These are phyloP conservation scores for Hamamelis virginiana DNA, from an alignment of 164 flowering plant genomes.

Conservation along the genomic window DNA sequence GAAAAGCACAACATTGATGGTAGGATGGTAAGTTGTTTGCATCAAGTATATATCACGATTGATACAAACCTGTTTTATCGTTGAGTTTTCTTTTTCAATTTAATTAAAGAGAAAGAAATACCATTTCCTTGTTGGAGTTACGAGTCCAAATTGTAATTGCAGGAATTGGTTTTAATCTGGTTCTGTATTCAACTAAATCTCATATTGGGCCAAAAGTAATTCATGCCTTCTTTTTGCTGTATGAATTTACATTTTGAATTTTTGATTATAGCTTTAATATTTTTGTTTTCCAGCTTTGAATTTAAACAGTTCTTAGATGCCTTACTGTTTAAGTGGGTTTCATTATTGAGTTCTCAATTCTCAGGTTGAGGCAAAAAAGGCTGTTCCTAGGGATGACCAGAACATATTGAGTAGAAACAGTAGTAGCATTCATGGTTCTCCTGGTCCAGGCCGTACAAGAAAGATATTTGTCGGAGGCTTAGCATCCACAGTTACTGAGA, in stretches of 20 bases:
- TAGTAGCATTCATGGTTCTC: slow-evolving; percentile 48
- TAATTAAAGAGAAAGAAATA: background rate
- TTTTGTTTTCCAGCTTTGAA: too few relatives aligned
- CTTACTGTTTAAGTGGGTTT: slow-evolving; percentile 4
- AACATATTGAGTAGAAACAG: slow-evolving; percentile 37
- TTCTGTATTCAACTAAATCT: slow-evolving; percentile 16
- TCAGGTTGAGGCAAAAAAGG: slow-evolving; percentile 58
- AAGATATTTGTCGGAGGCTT: slow-evolving; percentile 57
- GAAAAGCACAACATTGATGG: slow-evolving; percentile 55
- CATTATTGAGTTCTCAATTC: slow-evolving; percentile 1
- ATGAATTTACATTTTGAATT: background rate
- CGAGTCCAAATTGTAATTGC: slow-evolving; percentile 20
- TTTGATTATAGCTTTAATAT: background rate
- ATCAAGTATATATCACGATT: background rate
- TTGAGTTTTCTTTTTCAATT: background rate
- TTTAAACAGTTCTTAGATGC: background rate
- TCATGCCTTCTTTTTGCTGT: background rate
- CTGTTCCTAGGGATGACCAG: slow-evolving; percentile 58
- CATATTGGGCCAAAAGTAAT: slow-evolving; percentile 10
- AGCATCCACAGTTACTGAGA: slow-evolving; percentile 51
- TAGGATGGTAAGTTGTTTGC: slow-evolving; percentile 34
- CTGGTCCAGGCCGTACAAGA: slow-evolving; percentile 50
- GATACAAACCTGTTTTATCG: background rate
- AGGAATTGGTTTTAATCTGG: slow-evolving; percentile 9
- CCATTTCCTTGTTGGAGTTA: slow-evolving; percentile 2